phyloP scores from a whole-genome alignment of 495 filamentous ascomycete genomes.

The Lindgomyces ingoldianus region DNA sequence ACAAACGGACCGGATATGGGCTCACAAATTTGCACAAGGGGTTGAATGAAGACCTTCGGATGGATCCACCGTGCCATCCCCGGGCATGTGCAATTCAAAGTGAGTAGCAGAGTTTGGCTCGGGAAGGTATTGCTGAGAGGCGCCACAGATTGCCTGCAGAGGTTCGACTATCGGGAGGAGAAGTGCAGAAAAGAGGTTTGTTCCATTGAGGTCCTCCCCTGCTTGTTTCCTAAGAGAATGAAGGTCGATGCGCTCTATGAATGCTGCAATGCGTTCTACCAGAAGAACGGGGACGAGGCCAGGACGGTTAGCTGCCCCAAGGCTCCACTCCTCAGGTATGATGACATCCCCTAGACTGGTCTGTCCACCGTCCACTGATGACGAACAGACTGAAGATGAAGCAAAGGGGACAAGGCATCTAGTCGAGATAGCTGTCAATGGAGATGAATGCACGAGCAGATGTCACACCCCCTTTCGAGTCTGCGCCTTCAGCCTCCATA shows the following conservation, averaged over 20 bases:
- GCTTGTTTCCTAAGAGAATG: conserved; percentile 5
- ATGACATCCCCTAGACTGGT: neutral
- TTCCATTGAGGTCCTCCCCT: neutral
- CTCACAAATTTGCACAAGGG: conserved; percentile 32
- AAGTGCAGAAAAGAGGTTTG: conserved; percentile 64
- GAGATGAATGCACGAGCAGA: neutral
- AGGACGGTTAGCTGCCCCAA: conserved; percentile 84
- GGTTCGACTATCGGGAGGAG: conserved; percentile 82
- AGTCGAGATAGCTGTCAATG: neutral
- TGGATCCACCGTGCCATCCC: conserved; percentile 83
- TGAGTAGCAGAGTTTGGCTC: conserved; percentile 41
- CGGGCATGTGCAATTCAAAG: conserved; percentile 91
- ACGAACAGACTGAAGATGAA: conserved; percentile 72
- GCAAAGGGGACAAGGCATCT: conserved; percentile 62
- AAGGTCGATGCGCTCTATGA: conserved; percentile 92
- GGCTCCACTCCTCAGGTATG: conserved; percentile 62
- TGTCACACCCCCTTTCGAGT: conserved; percentile 42
- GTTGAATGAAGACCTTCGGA: conserved; percentile 67
- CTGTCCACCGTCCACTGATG: neutral
- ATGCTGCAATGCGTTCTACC: conserved; percentile 90
- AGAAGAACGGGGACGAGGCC: conserved; percentile 73
- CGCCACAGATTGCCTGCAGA: conserved; percentile 71
- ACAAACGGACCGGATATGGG: neutral
- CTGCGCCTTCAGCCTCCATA: conserved; percentile 55
- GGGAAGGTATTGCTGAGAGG: conserved; percentile 20